These are phyloP conservation scores for Populus pruinosa DNA, from an alignment of 345 rosid genomes.

Conservation along the genomic window DNA sequence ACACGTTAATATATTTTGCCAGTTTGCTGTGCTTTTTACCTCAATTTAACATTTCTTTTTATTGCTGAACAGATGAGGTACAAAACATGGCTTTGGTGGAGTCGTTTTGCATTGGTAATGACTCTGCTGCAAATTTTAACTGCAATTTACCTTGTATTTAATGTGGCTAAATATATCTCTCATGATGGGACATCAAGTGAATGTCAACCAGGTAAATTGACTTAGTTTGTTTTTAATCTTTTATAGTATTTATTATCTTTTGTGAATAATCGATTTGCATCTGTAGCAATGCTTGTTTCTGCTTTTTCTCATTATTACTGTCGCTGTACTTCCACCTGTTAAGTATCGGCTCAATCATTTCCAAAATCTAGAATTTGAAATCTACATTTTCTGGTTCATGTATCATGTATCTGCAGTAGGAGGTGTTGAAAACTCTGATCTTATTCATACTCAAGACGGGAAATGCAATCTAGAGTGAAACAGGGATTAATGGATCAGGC, in stretches of 20 bases:
- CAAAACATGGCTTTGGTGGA: conserved; percentile 83
- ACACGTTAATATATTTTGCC: background rate
- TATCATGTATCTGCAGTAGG: background rate
- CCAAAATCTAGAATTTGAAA: background rate
- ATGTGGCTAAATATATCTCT: conserved; percentile 46
- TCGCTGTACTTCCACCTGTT: background rate
- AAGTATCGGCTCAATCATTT: background rate
- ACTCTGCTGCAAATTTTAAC: conserved; percentile 57
- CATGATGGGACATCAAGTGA: conserved; percentile 34
- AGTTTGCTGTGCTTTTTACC: background rate
- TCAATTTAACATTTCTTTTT: background rate
- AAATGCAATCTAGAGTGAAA: background rate
- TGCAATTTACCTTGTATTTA: conserved; percentile 59
- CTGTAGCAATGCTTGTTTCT: background rate
- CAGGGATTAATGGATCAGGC: background rate
- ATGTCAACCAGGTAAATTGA: conserved; percentile 60
- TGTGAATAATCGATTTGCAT: background rate
- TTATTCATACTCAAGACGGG: background rate
- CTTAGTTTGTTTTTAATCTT: conserved; percentile 1
- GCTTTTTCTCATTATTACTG: background rate
- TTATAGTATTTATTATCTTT: background rate
- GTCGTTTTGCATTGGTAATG: conserved; percentile 53
- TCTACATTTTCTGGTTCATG: background rate
- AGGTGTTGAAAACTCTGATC: background rate
- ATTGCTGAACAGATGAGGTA: conserved; percentile 54